A percentile compares a stretch with the other conserved stretches of the same genome.
phyloP scores from a whole-genome alignment of 2,329 filamentous ascomycete species.

The Colletotrichum sublineola region DNA sequence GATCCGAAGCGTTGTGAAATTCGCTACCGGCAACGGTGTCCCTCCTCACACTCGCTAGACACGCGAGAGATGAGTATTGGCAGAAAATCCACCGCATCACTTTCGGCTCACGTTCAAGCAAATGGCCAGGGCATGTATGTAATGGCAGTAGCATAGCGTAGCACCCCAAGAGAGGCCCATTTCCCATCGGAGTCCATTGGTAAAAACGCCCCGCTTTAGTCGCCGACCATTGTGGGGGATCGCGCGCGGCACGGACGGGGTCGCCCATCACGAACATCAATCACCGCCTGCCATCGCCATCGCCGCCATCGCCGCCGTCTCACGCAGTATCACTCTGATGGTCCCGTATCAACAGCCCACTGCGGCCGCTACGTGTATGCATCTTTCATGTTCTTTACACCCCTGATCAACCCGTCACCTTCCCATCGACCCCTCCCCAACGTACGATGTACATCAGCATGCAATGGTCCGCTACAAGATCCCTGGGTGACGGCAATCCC shows the following conservation, averaged over 20 bases:
- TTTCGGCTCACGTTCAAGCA: slow-evolving; percentile 1
- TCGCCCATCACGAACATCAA: background rate
- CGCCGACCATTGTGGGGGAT: background rate
- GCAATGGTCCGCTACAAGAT: background rate
- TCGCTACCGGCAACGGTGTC: background rate
- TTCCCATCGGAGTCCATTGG: background rate
- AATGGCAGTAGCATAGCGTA: background rate
- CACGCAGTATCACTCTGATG: slow-evolving; percentile 2
- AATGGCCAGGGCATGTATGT: background rate
- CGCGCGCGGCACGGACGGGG: background rate
- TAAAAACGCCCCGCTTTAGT: background rate
- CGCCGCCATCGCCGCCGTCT: background rate
- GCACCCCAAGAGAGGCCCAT: background rate
- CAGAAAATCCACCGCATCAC: background rate
- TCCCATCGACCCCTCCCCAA: slow-evolving; percentile 25
- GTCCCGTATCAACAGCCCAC: background rate
- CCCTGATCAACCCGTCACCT: slow-evolving; percentile 27
- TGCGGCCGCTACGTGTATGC: background rate
- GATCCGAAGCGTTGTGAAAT: background rate
- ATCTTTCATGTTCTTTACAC: background rate
- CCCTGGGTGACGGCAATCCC: slow-evolving; percentile 3
- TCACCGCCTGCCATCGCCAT: background rate
- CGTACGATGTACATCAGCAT: slow-evolving; percentile 5
- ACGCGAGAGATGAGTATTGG: background rate
- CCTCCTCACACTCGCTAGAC: background rate